These are phyloP conservation scores for Barnettozyma vustinii DNA, from an alignment of 805 yeast species.

Conservation along the genomic window DNA sequence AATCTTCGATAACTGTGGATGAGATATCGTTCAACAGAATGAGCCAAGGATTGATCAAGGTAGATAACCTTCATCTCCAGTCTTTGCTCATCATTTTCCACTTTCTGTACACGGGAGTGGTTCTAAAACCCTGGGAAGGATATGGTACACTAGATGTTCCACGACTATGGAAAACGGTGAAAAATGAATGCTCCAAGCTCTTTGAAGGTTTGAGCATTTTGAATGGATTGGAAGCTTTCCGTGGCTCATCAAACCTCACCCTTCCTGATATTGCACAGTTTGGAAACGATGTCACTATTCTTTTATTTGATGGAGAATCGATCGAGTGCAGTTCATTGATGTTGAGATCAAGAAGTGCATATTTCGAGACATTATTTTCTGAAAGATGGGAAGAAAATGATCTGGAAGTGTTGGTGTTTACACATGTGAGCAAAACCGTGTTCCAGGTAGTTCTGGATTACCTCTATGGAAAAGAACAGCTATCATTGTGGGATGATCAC, in stretches of 20 bases:
- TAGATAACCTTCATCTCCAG: slow-evolving; percentile 14
- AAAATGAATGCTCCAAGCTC: slow-evolving; percentile 9
- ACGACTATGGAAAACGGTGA: slow-evolving; percentile 1
- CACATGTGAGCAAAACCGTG: slow-evolving; percentile 34
- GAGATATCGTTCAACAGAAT: slow-evolving; percentile 11
- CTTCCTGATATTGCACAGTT: slow-evolving; percentile 10
- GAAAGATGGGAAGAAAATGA: slow-evolving; percentile 41
- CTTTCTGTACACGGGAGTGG: slow-evolving; percentile 44
- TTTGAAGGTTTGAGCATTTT: slow-evolving; percentile 10
- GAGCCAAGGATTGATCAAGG: slow-evolving; percentile 19
- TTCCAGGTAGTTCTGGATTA: slow-evolving; percentile 48
- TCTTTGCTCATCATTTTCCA: slow-evolving; percentile 39
- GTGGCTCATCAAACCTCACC: not conserved
- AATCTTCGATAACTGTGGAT: slow-evolving; percentile 11
- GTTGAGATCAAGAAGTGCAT: slow-evolving; percentile 52
- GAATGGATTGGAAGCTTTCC: slow-evolving; percentile 13
- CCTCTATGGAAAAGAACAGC: slow-evolving; percentile 50
- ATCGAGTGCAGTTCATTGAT: slow-evolving; percentile 44
- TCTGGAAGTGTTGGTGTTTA: slow-evolving; percentile 33
- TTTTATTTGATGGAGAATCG: slow-evolving; percentile 40
- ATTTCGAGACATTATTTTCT: slow-evolving; percentile 55
- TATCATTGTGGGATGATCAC: slow-evolving; percentile 30
- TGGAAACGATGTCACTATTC: slow-evolving; percentile 38
- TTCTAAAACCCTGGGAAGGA: slow-evolving; percentile 43
- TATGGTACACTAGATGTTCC: slow-evolving; percentile 15